phyloP scores from a whole-genome alignment of 352 stramenopile species.

The Thraustochytrium sp. region DNA sequence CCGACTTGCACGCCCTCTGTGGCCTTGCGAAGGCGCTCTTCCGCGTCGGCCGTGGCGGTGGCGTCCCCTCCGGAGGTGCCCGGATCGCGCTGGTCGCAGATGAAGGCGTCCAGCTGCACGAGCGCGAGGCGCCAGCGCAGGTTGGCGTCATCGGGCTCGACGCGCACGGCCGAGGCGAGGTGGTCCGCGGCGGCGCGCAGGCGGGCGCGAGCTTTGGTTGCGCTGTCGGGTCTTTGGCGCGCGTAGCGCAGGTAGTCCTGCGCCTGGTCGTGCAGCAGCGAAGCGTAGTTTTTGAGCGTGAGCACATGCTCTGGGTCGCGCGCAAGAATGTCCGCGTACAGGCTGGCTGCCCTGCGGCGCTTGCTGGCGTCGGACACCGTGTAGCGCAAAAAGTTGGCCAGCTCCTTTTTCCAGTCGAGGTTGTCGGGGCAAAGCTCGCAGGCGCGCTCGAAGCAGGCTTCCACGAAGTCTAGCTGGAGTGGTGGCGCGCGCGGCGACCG shows the following conservation, averaged over 20 bases:
- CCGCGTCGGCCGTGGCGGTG: not conserved
- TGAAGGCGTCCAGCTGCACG: not conserved
- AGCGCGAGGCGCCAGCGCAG: not conserved
- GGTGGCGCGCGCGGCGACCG: too few species aligned
- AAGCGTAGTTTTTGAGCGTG: conserved; percentile 17
- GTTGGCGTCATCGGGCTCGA: not conserved
- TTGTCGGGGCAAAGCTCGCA: not conserved
- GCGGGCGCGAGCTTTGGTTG: not conserved
- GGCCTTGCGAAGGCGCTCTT: not conserved
- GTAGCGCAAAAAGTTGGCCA: conserved; percentile 15
- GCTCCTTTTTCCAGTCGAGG: conserved; percentile 23
- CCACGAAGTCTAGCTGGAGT: not conserved
- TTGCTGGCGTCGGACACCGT: not conserved
- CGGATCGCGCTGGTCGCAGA: not conserved
- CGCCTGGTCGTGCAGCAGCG: not conserved
- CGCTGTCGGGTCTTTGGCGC: not conserved
- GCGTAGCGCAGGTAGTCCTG: not conserved
- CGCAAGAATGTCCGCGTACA: not conserved
- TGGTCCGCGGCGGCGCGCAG: not conserved
- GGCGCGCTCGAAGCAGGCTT: not conserved
- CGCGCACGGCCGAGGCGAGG: not conserved
- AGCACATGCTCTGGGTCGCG: not conserved
- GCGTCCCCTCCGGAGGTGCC: not conserved
- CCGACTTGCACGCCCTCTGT: not conserved
- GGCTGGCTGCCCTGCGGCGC: not conserved